Evolutionary conservation across 192 early-diverging fungal species (phyloP).

Genomic region (Podila epigama): DNA sequence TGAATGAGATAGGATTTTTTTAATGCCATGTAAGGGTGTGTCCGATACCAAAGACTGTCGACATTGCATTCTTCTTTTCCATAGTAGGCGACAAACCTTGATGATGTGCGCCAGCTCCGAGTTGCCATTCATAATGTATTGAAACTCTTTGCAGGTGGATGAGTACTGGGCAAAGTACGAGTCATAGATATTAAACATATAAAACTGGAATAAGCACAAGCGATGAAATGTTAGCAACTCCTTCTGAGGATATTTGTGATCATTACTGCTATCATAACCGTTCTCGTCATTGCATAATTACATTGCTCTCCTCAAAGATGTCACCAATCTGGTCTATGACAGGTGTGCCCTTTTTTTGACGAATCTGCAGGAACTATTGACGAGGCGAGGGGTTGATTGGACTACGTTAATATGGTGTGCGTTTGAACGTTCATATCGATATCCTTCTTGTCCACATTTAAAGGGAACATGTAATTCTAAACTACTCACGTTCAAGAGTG

Average conservation of each 20-base stretch:
- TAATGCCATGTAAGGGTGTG: neutral
- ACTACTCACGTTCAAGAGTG: slow-evolving; percentile 18
- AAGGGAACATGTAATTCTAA: no score
- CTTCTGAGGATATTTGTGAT: no score
- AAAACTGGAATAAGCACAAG: slow-evolving; percentile 13
- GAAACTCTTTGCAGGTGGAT: slow-evolving; percentile 34
- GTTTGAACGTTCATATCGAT: no score
- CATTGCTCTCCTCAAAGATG: slow-evolving; percentile 24
- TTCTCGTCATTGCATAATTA: neutral
- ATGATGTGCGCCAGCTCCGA: slow-evolving; percentile 32
- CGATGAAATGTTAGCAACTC: neutral
- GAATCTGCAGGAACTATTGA: slow-evolving; percentile 23
- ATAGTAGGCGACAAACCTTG: slow-evolving; percentile 6
- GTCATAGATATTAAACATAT: slow-evolving; percentile 47
- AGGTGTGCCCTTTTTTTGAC: slow-evolving; percentile 19
- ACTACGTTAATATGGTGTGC: no score
- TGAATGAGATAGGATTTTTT: no score
- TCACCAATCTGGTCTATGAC: slow-evolving; percentile 33
- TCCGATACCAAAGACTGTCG: no score
- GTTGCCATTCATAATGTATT: slow-evolving; percentile 14
- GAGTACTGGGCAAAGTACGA: slow-evolving; percentile 48
- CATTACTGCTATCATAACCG: no score
- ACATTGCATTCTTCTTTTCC: no score
- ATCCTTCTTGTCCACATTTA: no score
- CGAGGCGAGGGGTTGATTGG: no score